phyloP scores from a whole-genome alignment of 208 protist species.

The Crithidia thermophila region DNA sequence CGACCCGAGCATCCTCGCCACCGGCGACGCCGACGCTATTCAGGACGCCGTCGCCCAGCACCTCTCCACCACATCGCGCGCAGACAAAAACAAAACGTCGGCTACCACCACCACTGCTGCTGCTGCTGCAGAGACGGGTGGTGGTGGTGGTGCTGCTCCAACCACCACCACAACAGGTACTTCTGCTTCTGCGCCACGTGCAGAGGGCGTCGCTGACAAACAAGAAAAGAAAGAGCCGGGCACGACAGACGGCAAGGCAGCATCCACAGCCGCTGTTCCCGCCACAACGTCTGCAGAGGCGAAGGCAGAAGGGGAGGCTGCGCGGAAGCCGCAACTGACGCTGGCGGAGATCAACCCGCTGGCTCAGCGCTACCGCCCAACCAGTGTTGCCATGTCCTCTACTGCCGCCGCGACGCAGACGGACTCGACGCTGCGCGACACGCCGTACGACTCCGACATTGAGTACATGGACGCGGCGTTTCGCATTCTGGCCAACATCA shows the following conservation, averaged over 20 bases:
- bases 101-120: neutral
- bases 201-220: too few relatives aligned
- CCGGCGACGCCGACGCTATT: neutral
- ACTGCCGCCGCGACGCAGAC: neutral
- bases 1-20: slow-evolving; percentile 4
- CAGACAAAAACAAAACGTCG: neutral
- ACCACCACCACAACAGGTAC: too few relatives aligned
- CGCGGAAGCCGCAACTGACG: slow-evolving; percentile 10
- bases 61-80: neutral
- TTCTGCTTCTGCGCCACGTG: too few relatives aligned
- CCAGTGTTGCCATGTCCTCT: neutral
- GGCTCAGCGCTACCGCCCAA: slow-evolving; percentile 14
- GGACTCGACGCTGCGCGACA: slow-evolving; percentile 16
- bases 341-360: slow-evolving; percentile 39
- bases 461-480: slow-evolving; percentile 94
- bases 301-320: neutral
- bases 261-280: neutral
- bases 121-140: neutral
- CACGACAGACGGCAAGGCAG: neutral
- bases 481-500: slow-evolving; percentile 81
- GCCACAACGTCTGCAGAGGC: neutral
- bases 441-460: slow-evolving; percentile 85
- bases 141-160: neutral
- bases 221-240: neutral
- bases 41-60: slow-evolving; percentile 18